Evolutionary conservation across 2,329 filamentous ascomycete genomes (phyloP).

Genomic region (Fusarium verticillioides): DNA sequence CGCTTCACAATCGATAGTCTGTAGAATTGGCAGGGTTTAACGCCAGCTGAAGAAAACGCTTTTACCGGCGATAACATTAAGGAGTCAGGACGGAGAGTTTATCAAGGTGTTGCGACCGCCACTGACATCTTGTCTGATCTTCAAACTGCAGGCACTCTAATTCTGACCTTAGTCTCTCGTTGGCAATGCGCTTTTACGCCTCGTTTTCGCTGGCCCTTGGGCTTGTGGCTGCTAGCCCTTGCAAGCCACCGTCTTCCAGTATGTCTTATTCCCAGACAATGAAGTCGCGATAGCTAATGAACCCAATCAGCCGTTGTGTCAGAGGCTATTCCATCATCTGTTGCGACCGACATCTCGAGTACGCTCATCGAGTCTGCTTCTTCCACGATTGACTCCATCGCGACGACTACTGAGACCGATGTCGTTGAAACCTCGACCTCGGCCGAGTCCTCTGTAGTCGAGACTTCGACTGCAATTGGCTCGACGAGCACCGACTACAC

Average conservation of each 20-base stretch:
- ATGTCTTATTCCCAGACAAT: accelerated
- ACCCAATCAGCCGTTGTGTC: not conserved
- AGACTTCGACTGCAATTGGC: not conserved
- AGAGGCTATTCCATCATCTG: not conserved
- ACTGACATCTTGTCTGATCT: not conserved
- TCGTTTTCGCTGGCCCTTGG: not conserved
- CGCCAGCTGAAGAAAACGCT: not conserved
- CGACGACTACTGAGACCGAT: not conserved
- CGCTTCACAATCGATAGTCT: not conserved
- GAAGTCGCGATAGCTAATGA: not conserved
- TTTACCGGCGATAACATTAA: not conserved
- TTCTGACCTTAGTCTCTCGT: not conserved
- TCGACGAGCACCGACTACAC: not conserved
- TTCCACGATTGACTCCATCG: not conserved
- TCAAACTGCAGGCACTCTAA: not conserved
- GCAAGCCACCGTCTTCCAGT: not conserved
- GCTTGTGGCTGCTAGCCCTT: not conserved
- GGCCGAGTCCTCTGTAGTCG: not conserved
- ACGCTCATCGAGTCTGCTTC: not conserved
- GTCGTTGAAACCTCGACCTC: not conserved
- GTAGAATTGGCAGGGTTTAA: not conserved
- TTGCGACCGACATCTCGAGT: accelerated
- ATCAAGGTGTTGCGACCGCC: not conserved
- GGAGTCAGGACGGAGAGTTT: not conserved
- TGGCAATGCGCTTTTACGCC: not conserved